These are phyloP conservation scores for Didymella pomorum DNA, from an alignment of 2,329 filamentous ascomycete genomes.

Conservation along the genomic window DNA sequence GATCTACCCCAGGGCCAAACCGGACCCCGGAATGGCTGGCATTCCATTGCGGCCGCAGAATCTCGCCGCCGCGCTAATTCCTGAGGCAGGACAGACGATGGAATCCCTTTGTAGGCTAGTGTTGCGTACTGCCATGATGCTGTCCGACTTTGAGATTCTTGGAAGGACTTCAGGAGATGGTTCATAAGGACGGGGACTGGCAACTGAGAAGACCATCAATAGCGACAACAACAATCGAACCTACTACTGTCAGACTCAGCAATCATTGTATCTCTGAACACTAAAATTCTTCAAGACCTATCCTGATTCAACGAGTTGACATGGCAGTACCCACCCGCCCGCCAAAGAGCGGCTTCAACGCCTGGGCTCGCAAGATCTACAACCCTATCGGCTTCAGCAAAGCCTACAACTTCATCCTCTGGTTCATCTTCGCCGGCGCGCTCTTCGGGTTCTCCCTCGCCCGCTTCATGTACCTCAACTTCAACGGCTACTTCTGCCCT, in stretches of 20 bases:
- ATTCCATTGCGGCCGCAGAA: background rate
- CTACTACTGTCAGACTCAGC: background rate
- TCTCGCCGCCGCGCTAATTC: background rate
- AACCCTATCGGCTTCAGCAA: conserved; percentile 63
- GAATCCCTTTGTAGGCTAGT: conserved; percentile 8
- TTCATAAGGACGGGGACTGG: background rate
- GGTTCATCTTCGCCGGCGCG: conserved; percentile 37
- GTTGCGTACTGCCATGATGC: conserved; percentile 1
- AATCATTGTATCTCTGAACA: background rate
- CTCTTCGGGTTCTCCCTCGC: conserved; percentile 54
- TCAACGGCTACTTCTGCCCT: conserved; percentile 46
- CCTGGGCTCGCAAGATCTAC: conserved; percentile 27
- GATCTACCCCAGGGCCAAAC: background rate
- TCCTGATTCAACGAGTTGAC: too few species aligned
- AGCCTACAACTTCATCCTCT: conserved; percentile 66
- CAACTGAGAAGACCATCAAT: background rate
- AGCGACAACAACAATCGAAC: background rate
- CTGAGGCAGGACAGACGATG: conserved; percentile 7
- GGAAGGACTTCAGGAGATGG: background rate
- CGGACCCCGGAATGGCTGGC: background rate
- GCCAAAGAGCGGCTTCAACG: conserved; percentile 22
- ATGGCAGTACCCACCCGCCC: conserved; percentile 10
- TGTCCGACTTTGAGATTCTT: background rate
- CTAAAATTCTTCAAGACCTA: too few species aligned
- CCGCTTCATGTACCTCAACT: conserved; percentile 60